Base-by-base conservation (phyloP, 148 eudicot genomes). In the Vaccinium myrtillus region DNA sequence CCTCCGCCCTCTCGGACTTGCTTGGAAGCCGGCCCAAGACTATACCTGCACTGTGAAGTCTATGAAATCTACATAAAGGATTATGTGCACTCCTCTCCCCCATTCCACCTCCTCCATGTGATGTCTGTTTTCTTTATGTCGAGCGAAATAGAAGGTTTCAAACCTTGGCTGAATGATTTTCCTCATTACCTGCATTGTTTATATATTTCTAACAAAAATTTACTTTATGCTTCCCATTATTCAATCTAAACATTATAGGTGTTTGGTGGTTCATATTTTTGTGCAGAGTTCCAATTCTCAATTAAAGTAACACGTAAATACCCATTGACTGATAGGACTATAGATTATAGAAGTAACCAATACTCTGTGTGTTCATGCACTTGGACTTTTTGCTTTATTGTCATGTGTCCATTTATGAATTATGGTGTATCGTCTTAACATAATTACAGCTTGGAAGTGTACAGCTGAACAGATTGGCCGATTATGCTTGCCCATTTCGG, bases 401-500 rank as follows among this genome's bases (percentile, higher is more conserved):
- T 55, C 25, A 14, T 77, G 4, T 23, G 15, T 55, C 49, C 27
- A 3, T 59, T 19, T 36, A 39, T 25, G 32, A n/a, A 23, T 18
- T 56, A 19, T 59, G 69, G 69, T 32, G 82, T 8, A 80, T 23
- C 32, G 23, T 80, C n/a, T 21, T 14, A 59, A 39, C 48, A 58
- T 13, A 19, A 58, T 59, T 21, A 80, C 71, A 58, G 53, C 71
- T 39, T 58, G 51, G 46, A 54, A 53, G 46, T 56, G 70, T 61
- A 39, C 18, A 11, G 11, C 53, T 12, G 39, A 58, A 19, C 82
- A 80, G 82, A 51, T 79, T 46, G 69, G 43, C 65, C 0, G 46
- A 13, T 80, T 59, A 19, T 39, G 51, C 82, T 80, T 59, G 54
- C 73, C 53, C 5, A 39, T 80, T 80, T 59, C 43, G 50, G 82